Percentiles rank a stretch among this genome's conserved stretches.
Evolutionary conservation across 2,329 filamentous ascomycete genomes (phyloP).

Genomic region (Aspergillus thermomutatus): DNA sequence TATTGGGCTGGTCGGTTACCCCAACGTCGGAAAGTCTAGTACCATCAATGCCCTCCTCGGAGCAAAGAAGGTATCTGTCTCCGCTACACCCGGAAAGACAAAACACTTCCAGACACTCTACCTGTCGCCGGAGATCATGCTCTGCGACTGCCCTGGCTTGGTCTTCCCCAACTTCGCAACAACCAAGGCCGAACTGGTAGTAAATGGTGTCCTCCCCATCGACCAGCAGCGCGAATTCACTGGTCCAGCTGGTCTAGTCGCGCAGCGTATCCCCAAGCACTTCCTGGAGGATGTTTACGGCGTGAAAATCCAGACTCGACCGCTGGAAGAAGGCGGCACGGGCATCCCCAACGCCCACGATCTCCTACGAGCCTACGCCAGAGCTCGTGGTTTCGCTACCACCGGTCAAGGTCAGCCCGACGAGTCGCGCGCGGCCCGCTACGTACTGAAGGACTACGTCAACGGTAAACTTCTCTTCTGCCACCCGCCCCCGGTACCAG

Average conservation of each 20-base stretch:
- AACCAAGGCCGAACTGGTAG: conserved; percentile 93
- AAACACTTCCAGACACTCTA: conserved; percentile 99
- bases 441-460: conserved; percentile 94
- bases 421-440: conserved; percentile 84
- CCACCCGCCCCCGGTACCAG: conserved; percentile 68
- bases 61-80: conserved; percentile 97
- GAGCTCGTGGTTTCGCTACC: conserved; percentile 85
- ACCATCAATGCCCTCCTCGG: conserved; percentile 99
- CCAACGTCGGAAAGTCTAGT: conserved; percentile 98
- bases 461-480: conserved; percentile 92
- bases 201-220: conserved; percentile 91
- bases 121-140: conserved; percentile 79
- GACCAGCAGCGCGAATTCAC: conserved; percentile 93
- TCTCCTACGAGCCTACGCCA: conserved; percentile 79
- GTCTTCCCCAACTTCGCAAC: conserved; percentile 98
- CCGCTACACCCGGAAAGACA: conserved; percentile 94
- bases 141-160: conserved; percentile 97
- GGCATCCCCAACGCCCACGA: conserved; percentile 82
- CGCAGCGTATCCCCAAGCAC: conserved; percentile 76
- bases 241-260: conserved; percentile 78
- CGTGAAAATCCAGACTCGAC: conserved; percentile 77
- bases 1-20: conserved; percentile 94
- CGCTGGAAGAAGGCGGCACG: conserved; percentile 87
- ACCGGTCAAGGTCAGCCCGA: conserved; percentile 88
- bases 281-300: conserved; percentile 94